Evolutionary conservation across 169 alveolate species (phyloP).

Genomic region (Eimeria falciformis): DNA sequence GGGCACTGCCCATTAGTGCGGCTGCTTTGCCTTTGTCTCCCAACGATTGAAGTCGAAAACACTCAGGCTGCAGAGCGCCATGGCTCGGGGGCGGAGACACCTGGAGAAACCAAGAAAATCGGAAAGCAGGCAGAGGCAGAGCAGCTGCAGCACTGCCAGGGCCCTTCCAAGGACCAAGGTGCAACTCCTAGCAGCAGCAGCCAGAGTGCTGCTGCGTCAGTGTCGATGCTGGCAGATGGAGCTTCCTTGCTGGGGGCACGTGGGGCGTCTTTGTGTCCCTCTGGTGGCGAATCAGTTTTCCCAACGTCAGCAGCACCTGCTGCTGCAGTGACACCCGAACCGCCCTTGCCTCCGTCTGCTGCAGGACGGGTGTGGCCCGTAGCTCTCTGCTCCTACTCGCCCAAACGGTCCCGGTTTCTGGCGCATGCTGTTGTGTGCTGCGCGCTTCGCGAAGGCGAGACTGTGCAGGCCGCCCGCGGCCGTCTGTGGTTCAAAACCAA

Average conservation of each 20-base stretch:
- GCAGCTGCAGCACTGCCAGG: too few species aligned
- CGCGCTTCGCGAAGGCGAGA: slow-evolving; percentile 46
- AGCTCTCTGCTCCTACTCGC: slow-evolving; percentile 10
- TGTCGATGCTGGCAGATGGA: not conserved
- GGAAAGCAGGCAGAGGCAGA: too few species aligned
- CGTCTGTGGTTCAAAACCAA: slow-evolving; percentile 23
- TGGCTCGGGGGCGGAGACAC: too few species aligned
- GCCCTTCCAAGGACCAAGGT: not conserved
- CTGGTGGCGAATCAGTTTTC: not conserved
- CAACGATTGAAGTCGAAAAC: slow-evolving; percentile 1
- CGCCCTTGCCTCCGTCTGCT: not conserved
- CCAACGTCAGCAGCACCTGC: not conserved
- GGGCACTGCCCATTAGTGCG: slow-evolving; percentile 16
- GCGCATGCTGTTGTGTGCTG: slow-evolving; percentile 35
- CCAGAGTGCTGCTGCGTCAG: not conserved
- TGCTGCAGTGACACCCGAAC: slow-evolving; percentile 11
- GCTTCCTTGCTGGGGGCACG: not conserved
- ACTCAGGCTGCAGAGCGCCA: too few species aligned
- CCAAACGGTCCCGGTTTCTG: slow-evolving; percentile 39
- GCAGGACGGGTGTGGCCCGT: slow-evolving; percentile 62
- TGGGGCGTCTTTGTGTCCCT: not conserved
- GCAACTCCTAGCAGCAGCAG: not conserved
- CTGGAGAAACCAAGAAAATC: not conserved
- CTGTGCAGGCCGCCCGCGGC: slow-evolving; percentile 10
- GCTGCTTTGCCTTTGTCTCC: slow-evolving; percentile 62